Evolutionary conservation across 306 rosid species (phyloP).

Genomic region (Luffa aegyptiaca): DNA sequence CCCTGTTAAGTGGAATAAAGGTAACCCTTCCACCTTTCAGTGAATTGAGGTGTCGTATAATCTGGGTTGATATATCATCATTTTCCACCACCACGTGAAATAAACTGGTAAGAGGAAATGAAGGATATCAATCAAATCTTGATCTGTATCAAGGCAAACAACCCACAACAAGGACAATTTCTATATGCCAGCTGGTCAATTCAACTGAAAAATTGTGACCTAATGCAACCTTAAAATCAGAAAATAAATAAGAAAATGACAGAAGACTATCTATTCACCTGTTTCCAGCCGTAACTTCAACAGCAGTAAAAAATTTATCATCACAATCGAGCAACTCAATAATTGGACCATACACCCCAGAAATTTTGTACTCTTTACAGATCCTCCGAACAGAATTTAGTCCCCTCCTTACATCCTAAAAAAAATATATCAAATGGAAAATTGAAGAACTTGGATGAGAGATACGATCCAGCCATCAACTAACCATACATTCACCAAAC

Average conservation of each 20-base stretch:
- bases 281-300: constrained; percentile 96
- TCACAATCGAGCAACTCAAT: constrained; percentile 90
- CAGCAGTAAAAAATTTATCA: constrained; percentile 86
- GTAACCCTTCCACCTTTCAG: constrained; percentile 93
- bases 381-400: constrained; percentile 82
- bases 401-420: constrained; percentile 93
- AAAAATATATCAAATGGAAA: constrained; percentile 16
- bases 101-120: constrained; percentile 48
- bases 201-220: background rate
- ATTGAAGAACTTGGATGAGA: background rate
- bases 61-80: constrained; percentile 84
- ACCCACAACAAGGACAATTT: background rate
- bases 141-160: background rate
- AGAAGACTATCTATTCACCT: constrained; percentile 30
- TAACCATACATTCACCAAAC: background rate
- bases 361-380: constrained; percentile 51
- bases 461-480: background rate
- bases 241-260: constrained; percentile 2
- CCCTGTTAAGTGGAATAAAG: constrained; percentile 92
- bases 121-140: constrained; percentile 11
- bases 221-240: background rate
- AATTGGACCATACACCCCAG: constrained; percentile 90
- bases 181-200: background rate
- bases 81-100: constrained; percentile 96
- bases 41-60: constrained; percentile 82